Conservation (phyloP, 306 rosid species). For the Castanea sativa region DNA sequence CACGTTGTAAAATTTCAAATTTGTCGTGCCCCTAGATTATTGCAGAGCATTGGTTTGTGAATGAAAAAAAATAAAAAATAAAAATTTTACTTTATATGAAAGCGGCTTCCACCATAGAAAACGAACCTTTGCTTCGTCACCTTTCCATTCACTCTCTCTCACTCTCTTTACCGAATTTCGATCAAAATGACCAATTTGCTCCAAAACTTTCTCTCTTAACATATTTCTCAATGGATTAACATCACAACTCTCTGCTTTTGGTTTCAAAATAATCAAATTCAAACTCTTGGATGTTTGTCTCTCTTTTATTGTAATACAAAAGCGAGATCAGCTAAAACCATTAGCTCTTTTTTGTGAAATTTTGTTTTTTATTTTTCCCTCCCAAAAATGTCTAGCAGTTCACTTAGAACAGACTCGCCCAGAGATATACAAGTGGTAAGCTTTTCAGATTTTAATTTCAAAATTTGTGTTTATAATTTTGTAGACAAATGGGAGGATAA, state of each 20-base stretch:
- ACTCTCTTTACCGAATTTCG: background rate
- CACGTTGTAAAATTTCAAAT: no score
- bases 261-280: no score
- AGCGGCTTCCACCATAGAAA: conserved; percentile 10
- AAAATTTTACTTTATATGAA: background rate
- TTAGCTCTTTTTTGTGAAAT: background rate
- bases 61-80: background rate
- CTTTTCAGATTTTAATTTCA: background rate
- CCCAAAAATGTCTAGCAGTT: conserved; percentile 62
- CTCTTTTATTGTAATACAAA: background rate
- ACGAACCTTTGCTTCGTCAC: background rate
- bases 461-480: background rate
- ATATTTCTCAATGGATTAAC: background rate
- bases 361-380: conserved; percentile 7
- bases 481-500: no score
- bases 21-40: no score
- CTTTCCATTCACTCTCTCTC: background rate
- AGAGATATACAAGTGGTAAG: conserved; percentile 89
- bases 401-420: conserved; percentile 71
- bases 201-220: no score
- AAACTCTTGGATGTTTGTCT: background rate
- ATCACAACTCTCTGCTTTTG: background rate
- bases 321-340: conserved; percentile 2
- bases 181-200: background rate
- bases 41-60: no score